Conservation (phyloP, 75 land plant species). For the Cunninghamia lanceolata region DNA sequence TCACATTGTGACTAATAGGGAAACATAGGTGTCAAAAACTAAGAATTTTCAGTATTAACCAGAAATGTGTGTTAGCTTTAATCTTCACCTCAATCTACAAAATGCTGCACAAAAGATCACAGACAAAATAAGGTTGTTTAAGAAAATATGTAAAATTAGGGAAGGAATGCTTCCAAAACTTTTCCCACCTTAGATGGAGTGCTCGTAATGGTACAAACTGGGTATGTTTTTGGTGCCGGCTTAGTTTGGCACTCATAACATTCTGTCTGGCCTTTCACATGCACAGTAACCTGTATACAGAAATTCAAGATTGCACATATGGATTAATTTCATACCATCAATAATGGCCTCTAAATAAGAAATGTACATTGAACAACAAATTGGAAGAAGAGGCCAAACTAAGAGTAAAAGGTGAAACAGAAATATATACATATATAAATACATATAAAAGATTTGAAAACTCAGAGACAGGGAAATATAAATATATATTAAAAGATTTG, state of each 20-base stretch:
- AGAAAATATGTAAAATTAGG: not conserved
- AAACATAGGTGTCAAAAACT: not conserved
- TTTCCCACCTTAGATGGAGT: conserved; percentile 95
- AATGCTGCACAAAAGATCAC: not conserved
- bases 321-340: not conserved
- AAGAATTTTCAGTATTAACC: not conserved
- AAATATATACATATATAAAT: not conserved
- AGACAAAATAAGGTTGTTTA: not conserved
- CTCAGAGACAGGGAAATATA: not conserved
- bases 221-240: conserved; percentile 96
- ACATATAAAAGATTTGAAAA: not conserved
- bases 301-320: not conserved
- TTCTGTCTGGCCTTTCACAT: conserved; percentile 89
- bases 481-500: not conserved
- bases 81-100: not conserved
- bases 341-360: not conserved
- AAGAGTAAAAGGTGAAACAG: not conserved
- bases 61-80: not conserved
- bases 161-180: not conserved
- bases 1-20: not conserved
- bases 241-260: conserved; percentile 99
- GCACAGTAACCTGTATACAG: conserved; percentile 85
- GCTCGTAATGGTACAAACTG: conserved; percentile 97
- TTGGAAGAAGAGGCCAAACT: not conserved
- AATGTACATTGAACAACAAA: not conserved